These are phyloP conservation scores for Jimgerdemannia lactiflua DNA, from an alignment of 192 early-diverging fungal species.

Conservation along the genomic window DNA sequence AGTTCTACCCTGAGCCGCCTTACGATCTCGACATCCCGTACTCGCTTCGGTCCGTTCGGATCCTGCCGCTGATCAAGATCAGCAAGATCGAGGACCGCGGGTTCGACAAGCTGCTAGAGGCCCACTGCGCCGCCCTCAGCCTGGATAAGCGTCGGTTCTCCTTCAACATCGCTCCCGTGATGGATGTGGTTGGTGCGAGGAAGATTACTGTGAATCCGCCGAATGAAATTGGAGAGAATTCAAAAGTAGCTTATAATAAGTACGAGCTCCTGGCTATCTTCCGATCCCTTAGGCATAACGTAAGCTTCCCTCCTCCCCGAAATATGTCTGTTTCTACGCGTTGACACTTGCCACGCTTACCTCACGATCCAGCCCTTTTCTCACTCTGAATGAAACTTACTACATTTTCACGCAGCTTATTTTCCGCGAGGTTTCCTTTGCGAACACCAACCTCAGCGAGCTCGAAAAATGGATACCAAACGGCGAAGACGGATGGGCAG, in stretches of 20 bases:
- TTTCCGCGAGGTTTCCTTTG: constrained; percentile 17
- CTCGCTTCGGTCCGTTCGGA: neutral
- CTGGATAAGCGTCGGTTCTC: constrained; percentile 21
- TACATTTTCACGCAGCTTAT: neutral
- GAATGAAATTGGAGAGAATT: constrained; percentile 7
- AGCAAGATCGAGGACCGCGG: constrained; percentile 7
- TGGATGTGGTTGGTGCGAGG: constrained; percentile 9
- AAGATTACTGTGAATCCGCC: constrained; percentile 13
- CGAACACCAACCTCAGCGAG: constrained; percentile 9
- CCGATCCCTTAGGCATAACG: constrained; percentile 19
- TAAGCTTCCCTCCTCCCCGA: constrained; percentile 8
- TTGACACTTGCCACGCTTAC: too few relatives aligned
- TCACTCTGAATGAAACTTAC: neutral
- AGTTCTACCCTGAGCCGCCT: constrained; percentile 10
- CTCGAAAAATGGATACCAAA: constrained; percentile 17
- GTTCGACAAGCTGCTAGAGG: constrained; percentile 18
- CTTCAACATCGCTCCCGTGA: constrained; percentile 4
- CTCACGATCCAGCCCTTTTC: neutral
- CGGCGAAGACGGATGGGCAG: constrained; percentile 23
- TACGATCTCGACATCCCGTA: constrained; percentile 8
- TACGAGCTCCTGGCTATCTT: constrained; percentile 29
- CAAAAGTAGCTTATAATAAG: constrained; percentile 6
- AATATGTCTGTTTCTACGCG: too few relatives aligned
- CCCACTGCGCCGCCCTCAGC: constrained; percentile 31
- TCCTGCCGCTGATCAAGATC: constrained; percentile 3